Percentiles rank a stretch among this genome's conserved stretches.
These are phyloP conservation scores for Yamadazyma blattariae DNA, from an alignment of 1,139 yeast species.

Conservation along the genomic window DNA sequence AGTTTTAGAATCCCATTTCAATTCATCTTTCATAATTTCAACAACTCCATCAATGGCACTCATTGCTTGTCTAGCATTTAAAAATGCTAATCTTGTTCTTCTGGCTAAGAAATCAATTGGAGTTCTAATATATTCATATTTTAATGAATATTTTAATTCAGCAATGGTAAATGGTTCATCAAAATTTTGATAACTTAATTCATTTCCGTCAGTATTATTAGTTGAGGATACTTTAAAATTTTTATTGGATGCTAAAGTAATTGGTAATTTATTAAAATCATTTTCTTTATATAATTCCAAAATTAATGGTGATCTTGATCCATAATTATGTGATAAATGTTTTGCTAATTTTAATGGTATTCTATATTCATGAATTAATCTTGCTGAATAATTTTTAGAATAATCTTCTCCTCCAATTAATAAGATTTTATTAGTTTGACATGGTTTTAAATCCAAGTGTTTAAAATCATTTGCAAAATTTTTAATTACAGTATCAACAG, in stretches of 20 bases:
- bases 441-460: conserved; percentile 38
- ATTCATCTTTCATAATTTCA: conserved; percentile 77
- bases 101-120: conserved; percentile 90
- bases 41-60: conserved; percentile 83
- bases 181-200: conserved; percentile 49
- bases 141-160: conserved; percentile 78
- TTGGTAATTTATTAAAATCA: conserved; percentile 58
- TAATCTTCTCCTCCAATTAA: conserved; percentile 75
- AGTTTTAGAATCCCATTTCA: conserved; percentile 67
- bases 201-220: conserved; percentile 31
- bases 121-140: conserved; percentile 83
- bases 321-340: conserved; percentile 84
- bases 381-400: conserved; percentile 68
- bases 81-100: conserved; percentile 89
- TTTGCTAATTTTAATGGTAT: conserved; percentile 75
- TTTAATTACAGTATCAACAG: conserved; percentile 72
- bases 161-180: conserved; percentile 92
- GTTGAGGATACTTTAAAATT: conserved; percentile 33
- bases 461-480: conserved; percentile 36
- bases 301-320: conserved; percentile 82
- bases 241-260: conserved; percentile 51
- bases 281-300: conserved; percentile 59
- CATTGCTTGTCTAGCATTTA: conserved; percentile 84
- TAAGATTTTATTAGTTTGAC: conserved; percentile 61
- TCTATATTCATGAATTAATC: conserved; percentile 76